Conservation (phyloP, 2,329 filamentous ascomycete species). For the Ophiosphaerella korrae region DNA sequence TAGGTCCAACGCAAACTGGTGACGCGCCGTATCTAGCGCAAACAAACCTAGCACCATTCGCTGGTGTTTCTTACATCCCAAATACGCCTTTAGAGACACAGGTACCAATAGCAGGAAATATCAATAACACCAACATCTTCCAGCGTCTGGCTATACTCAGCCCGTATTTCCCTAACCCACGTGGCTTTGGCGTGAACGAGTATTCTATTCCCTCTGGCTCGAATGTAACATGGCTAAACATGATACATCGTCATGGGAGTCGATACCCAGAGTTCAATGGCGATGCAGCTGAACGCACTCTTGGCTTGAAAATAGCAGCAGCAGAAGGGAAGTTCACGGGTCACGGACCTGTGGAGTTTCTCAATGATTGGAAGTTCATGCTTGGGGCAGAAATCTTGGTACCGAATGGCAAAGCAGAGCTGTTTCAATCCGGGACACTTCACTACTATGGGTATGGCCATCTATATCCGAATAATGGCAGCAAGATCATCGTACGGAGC, state of each 20-base stretch:
- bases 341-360: conserved; percentile 65
- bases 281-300: conserved; percentile 61
- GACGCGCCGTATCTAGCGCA: conserved; percentile 72
- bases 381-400: conserved; percentile 75
- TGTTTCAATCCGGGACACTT: conserved; percentile 71
- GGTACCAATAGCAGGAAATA: conserved; percentile 66
- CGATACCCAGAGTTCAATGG: conserved; percentile 70
- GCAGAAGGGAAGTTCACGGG: conserved; percentile 61
- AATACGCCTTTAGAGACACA: conserved; percentile 74
- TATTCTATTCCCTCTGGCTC: conserved; percentile 69
- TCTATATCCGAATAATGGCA: conserved; percentile 70
- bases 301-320: conserved; percentile 61
- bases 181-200: conserved; percentile 75
- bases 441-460: conserved; percentile 75
- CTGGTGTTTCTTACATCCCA: conserved; percentile 65
- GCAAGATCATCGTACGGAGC: conserved; percentile 74
- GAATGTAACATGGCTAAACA: conserved; percentile 71
- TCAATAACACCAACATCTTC: conserved; percentile 69
- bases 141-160: conserved; percentile 71
- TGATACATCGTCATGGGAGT: conserved; percentile 75
- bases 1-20: conserved; percentile 73
- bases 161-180: conserved; percentile 70
- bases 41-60: conserved; percentile 69
- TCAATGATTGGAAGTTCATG: conserved; percentile 71
- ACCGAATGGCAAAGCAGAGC: conserved; percentile 72